A percentile compares a stretch with the other conserved stretches of the same genome.
Conservation (phyloP, 1,284 basidiomycete genomes). For the Boletus smithii region DNA sequence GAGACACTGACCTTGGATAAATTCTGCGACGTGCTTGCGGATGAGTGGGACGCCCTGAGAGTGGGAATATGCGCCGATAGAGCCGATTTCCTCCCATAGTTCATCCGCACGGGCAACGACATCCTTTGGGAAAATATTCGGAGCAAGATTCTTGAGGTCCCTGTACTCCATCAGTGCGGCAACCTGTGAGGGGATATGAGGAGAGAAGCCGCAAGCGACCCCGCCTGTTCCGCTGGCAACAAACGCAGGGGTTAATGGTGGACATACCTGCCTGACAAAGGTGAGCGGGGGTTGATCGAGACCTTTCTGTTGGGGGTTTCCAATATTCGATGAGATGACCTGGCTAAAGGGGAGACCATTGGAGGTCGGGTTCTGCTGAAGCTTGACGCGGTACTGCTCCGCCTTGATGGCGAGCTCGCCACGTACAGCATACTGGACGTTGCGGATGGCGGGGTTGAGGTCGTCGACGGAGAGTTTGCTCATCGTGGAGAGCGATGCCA, state of each 20-base stretch:
- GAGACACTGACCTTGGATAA: slow-evolving; percentile 50
- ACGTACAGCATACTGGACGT: slow-evolving; percentile 95
- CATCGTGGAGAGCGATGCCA: slow-evolving; percentile 38
- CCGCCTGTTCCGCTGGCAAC: too few species aligned
- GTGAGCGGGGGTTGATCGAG: slow-evolving; percentile 93
- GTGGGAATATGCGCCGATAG: slow-evolving; percentile 94
- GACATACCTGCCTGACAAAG: slow-evolving; percentile 82
- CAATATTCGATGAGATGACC: slow-evolving; percentile 95
- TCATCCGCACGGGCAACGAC: slow-evolving; percentile 81
- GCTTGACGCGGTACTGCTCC: slow-evolving; percentile 73
- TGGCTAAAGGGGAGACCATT: slow-evolving; percentile 80
- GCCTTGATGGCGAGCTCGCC: slow-evolving; percentile 96
- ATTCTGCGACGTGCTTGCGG: slow-evolving; percentile 85
- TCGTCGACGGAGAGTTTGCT: slow-evolving; percentile 55
- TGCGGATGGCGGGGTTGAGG: slow-evolving; percentile 82
- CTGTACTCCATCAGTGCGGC: slow-evolving; percentile 93
- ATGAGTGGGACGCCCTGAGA: slow-evolving; percentile 92
- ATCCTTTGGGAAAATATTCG: slow-evolving; percentile 81
- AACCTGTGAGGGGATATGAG: slow-evolving; percentile 48
- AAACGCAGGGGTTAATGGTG: not conserved
- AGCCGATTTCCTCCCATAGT: slow-evolving; percentile 85
- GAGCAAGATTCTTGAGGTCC: slow-evolving; percentile 74
- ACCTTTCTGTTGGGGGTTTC: slow-evolving; percentile 95
- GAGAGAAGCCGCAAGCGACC: not conserved
- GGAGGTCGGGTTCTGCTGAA: slow-evolving; percentile 47